Base-by-base conservation (phyloP, 2,329 filamentous ascomycete species). In the Apiospora sp. region DNA sequence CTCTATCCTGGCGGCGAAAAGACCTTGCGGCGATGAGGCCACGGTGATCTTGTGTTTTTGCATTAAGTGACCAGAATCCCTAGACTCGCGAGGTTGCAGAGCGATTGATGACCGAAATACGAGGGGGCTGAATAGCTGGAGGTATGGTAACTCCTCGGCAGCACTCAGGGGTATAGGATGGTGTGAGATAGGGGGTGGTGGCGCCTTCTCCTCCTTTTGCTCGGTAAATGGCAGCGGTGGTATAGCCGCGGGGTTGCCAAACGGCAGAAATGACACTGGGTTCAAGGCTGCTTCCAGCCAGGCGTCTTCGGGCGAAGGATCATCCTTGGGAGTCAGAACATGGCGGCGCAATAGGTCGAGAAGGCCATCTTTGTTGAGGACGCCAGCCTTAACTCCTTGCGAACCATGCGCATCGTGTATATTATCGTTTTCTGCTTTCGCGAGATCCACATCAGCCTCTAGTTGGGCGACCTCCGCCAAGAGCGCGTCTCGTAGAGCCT, bases 41-140 rank as follows among this genome's bases (percentile, higher is more conserved):
- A 90, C 84, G 0, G 85, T 87, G 48, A 94, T 90, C 4, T 82
- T 80, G 76, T 92, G 90, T 2, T 84, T 84, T 72, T 91, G 90
- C 44, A 87, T 79, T 0, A 87, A 73, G 0, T 84, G 82, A 8
- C 75, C 68, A 6, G 78, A 72, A 16, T 75, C 73, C 1, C 77
- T 73, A 8, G 79, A 61, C 0, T 72, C 71, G 41, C 75, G 77
- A 0, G 87, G 85, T 2, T 89, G 77, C 0, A 88, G 80, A 0
- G 84, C 82, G 19, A 90, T 83, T 0, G 82, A 86, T 0, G 90
- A 92, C 0, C 86, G 86, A 72, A 93, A 91, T 0, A 84, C 85
- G 19, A 96, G 86, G 0, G 92, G 90, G 0, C 90, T 93, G 77
- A 96, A 94, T 12, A 92, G 86, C 67, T 92, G 89, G 0, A 95